Conservation (phyloP, 176 grass and related monocot genomes). For the Oropetium thomaeum region DNA sequence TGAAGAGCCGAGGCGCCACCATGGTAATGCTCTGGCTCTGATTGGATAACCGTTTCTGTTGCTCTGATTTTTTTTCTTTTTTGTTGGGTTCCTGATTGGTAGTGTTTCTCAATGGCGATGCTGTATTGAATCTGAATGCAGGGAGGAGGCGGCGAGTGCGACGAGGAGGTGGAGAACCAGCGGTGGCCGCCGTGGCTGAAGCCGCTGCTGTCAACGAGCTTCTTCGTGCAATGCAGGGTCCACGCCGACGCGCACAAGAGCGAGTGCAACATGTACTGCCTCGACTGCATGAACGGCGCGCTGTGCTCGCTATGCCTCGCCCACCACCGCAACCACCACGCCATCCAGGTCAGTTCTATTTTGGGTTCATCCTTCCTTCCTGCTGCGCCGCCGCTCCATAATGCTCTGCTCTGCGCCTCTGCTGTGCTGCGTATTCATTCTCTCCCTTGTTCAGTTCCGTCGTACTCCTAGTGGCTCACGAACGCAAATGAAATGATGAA, state of each 20-base stretch:
- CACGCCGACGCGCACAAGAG: slow-evolving; percentile 76
- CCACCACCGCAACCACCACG: slow-evolving; percentile 66
- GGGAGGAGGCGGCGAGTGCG: slow-evolving; percentile 30
- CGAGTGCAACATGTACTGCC: slow-evolving; percentile 99
- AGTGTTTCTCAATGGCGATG: background rate
- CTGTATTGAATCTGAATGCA: slow-evolving; percentile 13
- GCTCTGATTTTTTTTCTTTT: background rate
- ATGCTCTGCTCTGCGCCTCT: background rate
- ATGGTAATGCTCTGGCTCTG: slow-evolving; percentile 35
- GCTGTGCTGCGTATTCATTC: background rate
- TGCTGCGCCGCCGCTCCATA: background rate
- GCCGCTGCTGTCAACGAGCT: slow-evolving; percentile 74
- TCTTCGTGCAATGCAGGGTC: slow-evolving; percentile 91
- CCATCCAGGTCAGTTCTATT: slow-evolving; percentile 59
- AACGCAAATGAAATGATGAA: background rate
- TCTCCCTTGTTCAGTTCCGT: background rate
- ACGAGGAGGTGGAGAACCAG: slow-evolving; percentile 39
- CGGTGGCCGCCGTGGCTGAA: slow-evolving; percentile 86
- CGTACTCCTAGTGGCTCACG: slow-evolving; percentile 1
- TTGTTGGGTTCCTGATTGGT: background rate
- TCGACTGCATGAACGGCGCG: slow-evolving; percentile 76
- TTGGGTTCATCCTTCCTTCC: no score
- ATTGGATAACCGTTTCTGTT: background rate
- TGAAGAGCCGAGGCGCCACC: slow-evolving; percentile 44
- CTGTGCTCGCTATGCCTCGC: slow-evolving; percentile 87